These are phyloP conservation scores for Murraya paniculata DNA, from an alignment of 345 rosid species.

Conservation along the genomic window DNA sequence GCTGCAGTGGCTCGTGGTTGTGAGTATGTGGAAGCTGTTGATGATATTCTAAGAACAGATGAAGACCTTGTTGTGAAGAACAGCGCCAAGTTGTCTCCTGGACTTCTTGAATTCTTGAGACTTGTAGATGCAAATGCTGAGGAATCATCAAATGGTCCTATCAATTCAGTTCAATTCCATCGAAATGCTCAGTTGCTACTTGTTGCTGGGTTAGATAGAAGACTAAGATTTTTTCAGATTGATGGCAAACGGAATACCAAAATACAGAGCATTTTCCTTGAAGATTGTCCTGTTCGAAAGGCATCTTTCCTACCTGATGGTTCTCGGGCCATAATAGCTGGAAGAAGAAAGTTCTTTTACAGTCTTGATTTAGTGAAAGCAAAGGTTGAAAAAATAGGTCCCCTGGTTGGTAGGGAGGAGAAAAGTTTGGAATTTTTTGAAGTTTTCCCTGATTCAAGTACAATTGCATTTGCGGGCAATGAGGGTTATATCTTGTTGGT, in stretches of 20 bases:
- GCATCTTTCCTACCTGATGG: constrained; percentile 87
- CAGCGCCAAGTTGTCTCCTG: constrained; percentile 52
- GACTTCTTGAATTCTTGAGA: constrained; percentile 71
- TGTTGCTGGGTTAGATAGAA: constrained; percentile 67
- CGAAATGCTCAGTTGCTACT: constrained; percentile 80
- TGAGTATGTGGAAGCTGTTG: constrained; percentile 37
- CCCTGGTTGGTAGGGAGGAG: constrained; percentile 92
- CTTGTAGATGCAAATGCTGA: constrained; percentile 85
- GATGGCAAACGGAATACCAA: constrained; percentile 93
- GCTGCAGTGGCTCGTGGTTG: constrained; percentile 26
- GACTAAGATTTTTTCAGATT: constrained; percentile 75
- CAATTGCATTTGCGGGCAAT: constrained; percentile 76
- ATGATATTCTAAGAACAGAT: constrained; percentile 61
- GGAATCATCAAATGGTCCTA: constrained; percentile 65
- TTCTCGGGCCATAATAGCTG: constrained; percentile 81
- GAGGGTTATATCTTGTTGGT: constrained; percentile 85
- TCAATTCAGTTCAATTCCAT: constrained; percentile 87
- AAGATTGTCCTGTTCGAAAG: constrained; percentile 73
- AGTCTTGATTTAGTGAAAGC: constrained; percentile 83
- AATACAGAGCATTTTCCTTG: constrained; percentile 80
- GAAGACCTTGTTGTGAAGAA: constrained; percentile 80
- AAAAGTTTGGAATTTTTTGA: constrained; percentile 89
- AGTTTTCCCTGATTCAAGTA: constrained; percentile 77
- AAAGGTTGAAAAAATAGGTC: constrained; percentile 74
- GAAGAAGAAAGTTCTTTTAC: constrained; percentile 89